Evolutionary conservation across 2,329 filamentous ascomycete species (phyloP).

Genomic region (Neonectria coccinea): DNA sequence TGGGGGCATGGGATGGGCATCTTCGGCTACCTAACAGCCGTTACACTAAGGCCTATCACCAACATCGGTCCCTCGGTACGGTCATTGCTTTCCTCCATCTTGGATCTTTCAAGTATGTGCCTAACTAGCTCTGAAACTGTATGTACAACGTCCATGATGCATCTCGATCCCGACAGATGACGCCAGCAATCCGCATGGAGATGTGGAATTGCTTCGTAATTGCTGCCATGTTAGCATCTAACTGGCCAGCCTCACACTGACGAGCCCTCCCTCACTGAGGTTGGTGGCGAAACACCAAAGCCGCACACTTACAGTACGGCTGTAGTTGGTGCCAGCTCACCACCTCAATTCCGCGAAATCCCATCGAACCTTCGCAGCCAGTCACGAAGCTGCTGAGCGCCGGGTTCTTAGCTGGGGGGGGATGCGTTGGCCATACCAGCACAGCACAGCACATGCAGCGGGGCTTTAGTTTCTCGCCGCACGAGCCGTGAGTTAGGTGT

Average conservation of each 20-base stretch:
- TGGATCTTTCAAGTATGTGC: slow-evolving; percentile 3
- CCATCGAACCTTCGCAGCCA: slow-evolving; percentile 25
- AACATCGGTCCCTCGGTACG: slow-evolving; percentile 8
- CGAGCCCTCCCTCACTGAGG: slow-evolving; percentile 11
- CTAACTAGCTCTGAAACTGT: neutral
- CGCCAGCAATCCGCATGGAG: slow-evolving; percentile 18
- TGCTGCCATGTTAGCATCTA: neutral
- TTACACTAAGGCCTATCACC: neutral
- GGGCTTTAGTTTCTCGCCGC: slow-evolving; percentile 12
- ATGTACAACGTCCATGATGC: slow-evolving; percentile 10
- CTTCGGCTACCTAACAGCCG: neutral
- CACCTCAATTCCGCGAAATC: slow-evolving; percentile 33
- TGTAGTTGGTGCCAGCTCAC: slow-evolving; percentile 41
- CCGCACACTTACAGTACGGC: neutral
- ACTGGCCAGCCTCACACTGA: slow-evolving; percentile 12
- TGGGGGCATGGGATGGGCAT: neutral
- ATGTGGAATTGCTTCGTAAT: slow-evolving; percentile 11
- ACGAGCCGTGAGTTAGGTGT: slow-evolving; percentile 21
- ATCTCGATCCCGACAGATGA: slow-evolving; percentile 20
- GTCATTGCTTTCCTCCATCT: slow-evolving; percentile 8
- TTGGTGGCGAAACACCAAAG: slow-evolving; percentile 7
- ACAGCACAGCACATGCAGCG: slow-evolving; percentile 33
- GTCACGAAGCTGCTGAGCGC: slow-evolving; percentile 27
- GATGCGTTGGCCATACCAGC: slow-evolving; percentile 47
- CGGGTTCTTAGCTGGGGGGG: slow-evolving; percentile 35